Conservation (phyloP, 306 rosid genomes). For the Cyclanthera cordifolia region DNA sequence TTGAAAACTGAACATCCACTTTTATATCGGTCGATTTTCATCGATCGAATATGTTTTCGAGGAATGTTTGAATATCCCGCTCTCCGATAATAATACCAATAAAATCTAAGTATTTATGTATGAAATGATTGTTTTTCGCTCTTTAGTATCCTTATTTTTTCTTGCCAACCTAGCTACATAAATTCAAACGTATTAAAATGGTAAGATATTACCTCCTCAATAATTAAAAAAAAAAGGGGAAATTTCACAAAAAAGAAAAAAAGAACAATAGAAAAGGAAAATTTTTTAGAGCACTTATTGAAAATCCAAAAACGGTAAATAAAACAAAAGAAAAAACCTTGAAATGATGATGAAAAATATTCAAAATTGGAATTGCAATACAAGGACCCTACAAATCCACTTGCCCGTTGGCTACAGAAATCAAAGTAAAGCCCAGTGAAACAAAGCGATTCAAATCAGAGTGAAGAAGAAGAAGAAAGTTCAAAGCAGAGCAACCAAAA, state of each 20-base stretch:
- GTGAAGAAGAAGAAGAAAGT: not conserved
- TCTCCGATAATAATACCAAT: no score
- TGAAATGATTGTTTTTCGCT: no score
- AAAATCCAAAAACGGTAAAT: not conserved
- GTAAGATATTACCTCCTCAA: not conserved
- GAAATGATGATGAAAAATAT: not conserved
- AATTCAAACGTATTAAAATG: not conserved
- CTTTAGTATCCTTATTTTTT: no score
- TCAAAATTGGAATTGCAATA: conserved; percentile 9
- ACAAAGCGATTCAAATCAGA: not conserved
- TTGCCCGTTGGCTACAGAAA: conserved; percentile 12
- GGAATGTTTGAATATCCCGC: no score
- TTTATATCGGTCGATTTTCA: no score
- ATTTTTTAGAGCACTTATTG: not conserved
- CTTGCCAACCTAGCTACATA: not conserved
- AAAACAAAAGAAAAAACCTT: not conserved
- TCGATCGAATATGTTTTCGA: no score
- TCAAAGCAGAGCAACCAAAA: not conserved
- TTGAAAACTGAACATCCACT: no score
- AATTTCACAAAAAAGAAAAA: no score
- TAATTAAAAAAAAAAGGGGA: not conserved
- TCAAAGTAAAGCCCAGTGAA: not conserved
- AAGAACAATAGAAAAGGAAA: not conserved
- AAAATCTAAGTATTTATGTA: no score
- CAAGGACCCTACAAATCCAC: not conserved